These are phyloP conservation scores for Eucalyptus sp. DNA, from an alignment of 345 rosid genomes.

Conservation along the genomic window DNA sequence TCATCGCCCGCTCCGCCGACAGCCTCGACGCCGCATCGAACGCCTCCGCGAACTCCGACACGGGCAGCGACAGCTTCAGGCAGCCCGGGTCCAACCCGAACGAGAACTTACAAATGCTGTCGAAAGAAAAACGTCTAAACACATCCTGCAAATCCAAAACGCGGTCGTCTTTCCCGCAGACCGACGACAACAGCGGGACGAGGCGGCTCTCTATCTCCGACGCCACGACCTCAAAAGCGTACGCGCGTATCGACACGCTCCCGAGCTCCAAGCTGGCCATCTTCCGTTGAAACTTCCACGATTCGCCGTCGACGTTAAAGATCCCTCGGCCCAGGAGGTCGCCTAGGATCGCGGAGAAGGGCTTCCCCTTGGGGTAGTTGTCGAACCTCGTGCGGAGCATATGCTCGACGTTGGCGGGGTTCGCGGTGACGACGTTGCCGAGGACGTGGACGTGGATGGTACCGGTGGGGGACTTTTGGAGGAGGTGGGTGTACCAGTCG, in stretches of 20 bases:
- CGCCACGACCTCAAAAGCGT: constrained; percentile 26
- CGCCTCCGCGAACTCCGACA: constrained; percentile 36
- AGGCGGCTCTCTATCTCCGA: constrained; percentile 31
- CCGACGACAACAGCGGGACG: constrained; percentile 21
- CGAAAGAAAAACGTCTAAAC: constrained; percentile 50
- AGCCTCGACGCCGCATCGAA: constrained; percentile 49
- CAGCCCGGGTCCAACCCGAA: constrained; percentile 61
- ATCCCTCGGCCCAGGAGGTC: constrained; percentile 64
- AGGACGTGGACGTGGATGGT: constrained; percentile 36
- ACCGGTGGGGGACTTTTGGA: constrained; percentile 18
- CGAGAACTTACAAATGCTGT: constrained; percentile 42
- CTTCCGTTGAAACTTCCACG: constrained; percentile 60
- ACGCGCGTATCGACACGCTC: constrained; percentile 25
- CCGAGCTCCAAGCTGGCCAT: constrained; percentile 58
- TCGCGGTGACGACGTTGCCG: constrained; percentile 32
- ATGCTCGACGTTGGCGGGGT: constrained; percentile 46
- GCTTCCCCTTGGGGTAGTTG: constrained; percentile 68
- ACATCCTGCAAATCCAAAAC: constrained; percentile 49
- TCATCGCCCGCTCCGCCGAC: constrained; percentile 39
- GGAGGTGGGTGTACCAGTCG: constrained; percentile 41
- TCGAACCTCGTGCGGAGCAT: constrained; percentile 51
- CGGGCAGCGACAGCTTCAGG: constrained; percentile 30
- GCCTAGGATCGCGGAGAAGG: constrained; percentile 38
- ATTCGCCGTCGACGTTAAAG: constrained; percentile 56
- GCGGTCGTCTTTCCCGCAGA: constrained; percentile 13